These are phyloP conservation scores for Arxiozyma bovina DNA, from an alignment of 1,139 yeast species.

Conservation along the genomic window DNA sequence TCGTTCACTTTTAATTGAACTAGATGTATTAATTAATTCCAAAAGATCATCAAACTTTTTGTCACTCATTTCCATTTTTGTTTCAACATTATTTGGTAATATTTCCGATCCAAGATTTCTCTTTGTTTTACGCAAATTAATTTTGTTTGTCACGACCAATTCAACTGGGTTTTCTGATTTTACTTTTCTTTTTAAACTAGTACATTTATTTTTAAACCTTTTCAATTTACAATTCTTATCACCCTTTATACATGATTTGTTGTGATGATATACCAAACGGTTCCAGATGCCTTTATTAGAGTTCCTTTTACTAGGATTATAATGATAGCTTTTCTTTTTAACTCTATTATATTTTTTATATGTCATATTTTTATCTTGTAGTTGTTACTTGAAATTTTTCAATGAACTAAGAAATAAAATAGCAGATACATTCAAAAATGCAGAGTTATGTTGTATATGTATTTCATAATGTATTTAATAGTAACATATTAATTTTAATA, in stretches of 20 bases:
- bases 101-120: not conserved
- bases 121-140: not conserved
- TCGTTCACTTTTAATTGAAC: not conserved
- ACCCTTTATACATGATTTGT: not conserved
- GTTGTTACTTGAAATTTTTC: too few relatives aligned
- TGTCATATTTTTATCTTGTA: not conserved
- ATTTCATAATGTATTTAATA: too few relatives aligned
- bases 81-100: not conserved
- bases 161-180: not conserved
- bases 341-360: not conserved
- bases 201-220: not conserved
- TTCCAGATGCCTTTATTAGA: not conserved
- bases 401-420: too few relatives aligned
- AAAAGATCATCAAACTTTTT: not conserved
- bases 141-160: not conserved
- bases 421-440: too few relatives aligned
- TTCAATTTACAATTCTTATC: not conserved
- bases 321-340: not conserved
- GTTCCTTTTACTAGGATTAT: not conserved
- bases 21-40: not conserved
- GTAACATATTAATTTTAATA: too few relatives aligned
- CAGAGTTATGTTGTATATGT: too few relatives aligned
- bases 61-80: not conserved
- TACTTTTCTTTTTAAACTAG: not conserved
- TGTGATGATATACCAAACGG: not conserved